Evolutionary conservation across 257 asterid species (phyloP), one percentile per base, ranked within the genome.

Genomic region (Misopates orontium): DNA sequence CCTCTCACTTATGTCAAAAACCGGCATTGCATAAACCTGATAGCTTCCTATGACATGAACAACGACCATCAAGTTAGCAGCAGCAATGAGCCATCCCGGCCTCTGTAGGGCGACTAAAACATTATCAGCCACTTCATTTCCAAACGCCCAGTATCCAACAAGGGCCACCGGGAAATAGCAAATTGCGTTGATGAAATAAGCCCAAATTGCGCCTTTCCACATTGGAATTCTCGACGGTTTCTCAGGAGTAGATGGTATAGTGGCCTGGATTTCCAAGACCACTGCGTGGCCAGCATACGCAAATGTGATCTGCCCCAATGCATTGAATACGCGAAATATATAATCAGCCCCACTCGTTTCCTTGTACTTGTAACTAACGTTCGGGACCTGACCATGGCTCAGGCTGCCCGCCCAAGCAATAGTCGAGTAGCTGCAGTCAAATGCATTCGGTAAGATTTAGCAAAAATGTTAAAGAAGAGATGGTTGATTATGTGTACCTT

Each of bases 341-440:
- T 59, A 17, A 40, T 59, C 64, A 40, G 32, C 15, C 28, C 49
- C 18, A 25, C 51, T 19, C 3, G 51, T 19, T 36, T 59, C 21
- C 20, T 59, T 59, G 64, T 59, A 59, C 50, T 36, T 59, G 64
- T 59, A 59, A 18, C 64, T 59, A 15, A 59, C 64, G 31, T 39
- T 13, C 14, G 51, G 64, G 13, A 59, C 28, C 36, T 59, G 64
- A 19, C 64, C 64, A 11, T 59, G 64, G 47, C 64, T 39, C 51
- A 59, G 64, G 25, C 64, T 59, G 21, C 64, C 64, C 51, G 45
- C 64, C 64, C 64, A 59, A 32, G 64, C 64, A 36, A 59, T 59
- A 39, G 50, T 59, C 39, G 64, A 59, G 51, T 59, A 59, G 50
- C 64, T 59, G 64, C 64, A 39, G 45, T 36, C 17, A 9, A 39